Percentiles rank a stretch among this genome's conserved stretches.
Conservation (phyloP, 345 rosid genomes). For the Ricinus communis region DNA sequence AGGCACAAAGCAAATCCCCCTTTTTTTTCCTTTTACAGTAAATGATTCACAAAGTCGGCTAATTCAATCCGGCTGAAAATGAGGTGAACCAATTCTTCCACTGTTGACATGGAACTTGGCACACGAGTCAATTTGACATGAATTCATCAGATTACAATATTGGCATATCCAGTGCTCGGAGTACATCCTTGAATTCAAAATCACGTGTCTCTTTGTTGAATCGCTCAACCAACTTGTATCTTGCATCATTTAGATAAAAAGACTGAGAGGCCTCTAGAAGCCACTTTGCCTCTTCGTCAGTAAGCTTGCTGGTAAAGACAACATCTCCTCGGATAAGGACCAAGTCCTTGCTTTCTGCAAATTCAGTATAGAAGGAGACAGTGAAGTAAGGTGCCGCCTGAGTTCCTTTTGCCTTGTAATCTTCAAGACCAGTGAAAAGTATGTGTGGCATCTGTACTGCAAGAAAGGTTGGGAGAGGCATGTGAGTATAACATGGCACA, state of each 20-base stretch:
- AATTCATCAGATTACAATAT: constrained; percentile 33
- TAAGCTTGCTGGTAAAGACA: constrained; percentile 87
- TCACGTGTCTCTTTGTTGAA: constrained; percentile 77
- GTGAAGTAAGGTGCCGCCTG: constrained; percentile 89
- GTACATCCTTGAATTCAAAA: constrained; percentile 87
- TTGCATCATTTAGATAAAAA: constrained; percentile 74
- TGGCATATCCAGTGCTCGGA: constrained; percentile 81
- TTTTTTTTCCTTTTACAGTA: neutral
- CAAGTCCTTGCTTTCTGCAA: constrained; percentile 75
- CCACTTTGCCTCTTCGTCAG: constrained; percentile 83
- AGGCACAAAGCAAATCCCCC: neutral
- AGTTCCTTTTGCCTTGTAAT: constrained; percentile 96
- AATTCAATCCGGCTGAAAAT: neutral
- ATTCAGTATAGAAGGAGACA: constrained; percentile 65
- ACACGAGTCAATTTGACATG: neutral
- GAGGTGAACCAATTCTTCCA: neutral
- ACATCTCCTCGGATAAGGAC: constrained; percentile 84
- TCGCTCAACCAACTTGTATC: constrained; percentile 74
- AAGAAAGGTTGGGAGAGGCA: constrained; percentile 17
- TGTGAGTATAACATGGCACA: neutral
- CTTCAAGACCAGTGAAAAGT: constrained; percentile 91
- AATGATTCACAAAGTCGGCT: neutral
- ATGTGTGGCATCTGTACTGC: constrained; percentile 93
- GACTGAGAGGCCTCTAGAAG: constrained; percentile 87
- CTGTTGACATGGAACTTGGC: neutral